phyloP scores from a whole-genome alignment of 176 grass and related monocot genomes.

The Carex myosuroides region DNA sequence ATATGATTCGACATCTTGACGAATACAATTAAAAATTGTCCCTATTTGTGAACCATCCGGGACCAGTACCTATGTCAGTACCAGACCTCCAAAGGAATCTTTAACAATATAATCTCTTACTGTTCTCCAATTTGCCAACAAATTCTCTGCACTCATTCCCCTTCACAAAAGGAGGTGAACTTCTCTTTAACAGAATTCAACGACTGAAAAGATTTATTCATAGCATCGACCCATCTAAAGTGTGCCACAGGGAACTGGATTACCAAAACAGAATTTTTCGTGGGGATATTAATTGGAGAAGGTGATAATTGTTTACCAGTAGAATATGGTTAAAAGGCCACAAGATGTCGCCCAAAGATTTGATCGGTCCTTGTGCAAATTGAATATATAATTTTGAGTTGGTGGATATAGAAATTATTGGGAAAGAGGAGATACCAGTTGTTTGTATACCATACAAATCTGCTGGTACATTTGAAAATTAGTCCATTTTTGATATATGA shows the following conservation, averaged over 20 bases:
- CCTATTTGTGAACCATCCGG: neutral
- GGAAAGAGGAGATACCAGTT: slow-evolving; percentile 36
- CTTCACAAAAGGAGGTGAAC: neutral
- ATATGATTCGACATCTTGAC: too few species aligned
- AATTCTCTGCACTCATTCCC: neutral
- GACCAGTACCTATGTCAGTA: neutral
- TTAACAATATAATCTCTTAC: neutral
- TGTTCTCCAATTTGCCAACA: neutral
- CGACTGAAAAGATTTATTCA: neutral
- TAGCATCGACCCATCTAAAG: slow-evolving; percentile 75
- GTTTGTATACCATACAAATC: neutral
- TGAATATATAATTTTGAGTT: slow-evolving; percentile 48
- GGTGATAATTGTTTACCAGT: neutral
- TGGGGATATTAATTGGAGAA: slow-evolving; percentile 72
- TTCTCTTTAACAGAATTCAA: neutral
- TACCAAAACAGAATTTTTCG: slow-evolving; percentile 38
- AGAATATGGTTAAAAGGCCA: slow-evolving; percentile 36
- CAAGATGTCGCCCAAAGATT: slow-evolving; percentile 46
- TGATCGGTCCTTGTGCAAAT: slow-evolving; percentile 52
- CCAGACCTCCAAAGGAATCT: neutral
- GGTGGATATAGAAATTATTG: slow-evolving; percentile 58
- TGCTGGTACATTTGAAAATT: neutral
- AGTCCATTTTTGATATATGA: slow-evolving; percentile 43
- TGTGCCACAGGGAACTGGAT: slow-evolving; percentile 35
- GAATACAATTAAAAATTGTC: neutral